Percentiles rank a stretch among this genome's conserved stretches.
Conservation (phyloP, 306 rosid genomes). For the Ceratonia siliqua region DNA sequence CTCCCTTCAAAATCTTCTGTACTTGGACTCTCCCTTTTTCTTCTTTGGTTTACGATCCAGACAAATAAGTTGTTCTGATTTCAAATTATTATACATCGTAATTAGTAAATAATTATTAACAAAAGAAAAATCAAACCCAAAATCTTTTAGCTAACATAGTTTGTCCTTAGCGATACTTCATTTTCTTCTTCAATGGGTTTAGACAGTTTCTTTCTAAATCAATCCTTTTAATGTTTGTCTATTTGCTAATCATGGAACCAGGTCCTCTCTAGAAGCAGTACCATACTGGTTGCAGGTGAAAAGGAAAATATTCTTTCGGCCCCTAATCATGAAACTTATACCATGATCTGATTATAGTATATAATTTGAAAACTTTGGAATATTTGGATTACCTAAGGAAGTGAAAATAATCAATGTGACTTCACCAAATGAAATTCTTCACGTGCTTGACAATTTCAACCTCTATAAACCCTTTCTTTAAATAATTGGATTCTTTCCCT, state of each 20-base stretch:
- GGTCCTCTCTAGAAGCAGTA: conserved; percentile 18
- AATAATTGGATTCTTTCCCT: no score
- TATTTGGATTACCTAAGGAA: conserved; percentile 11
- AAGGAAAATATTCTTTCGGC: neutral
- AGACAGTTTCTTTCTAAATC: neutral
- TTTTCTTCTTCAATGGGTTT: neutral
- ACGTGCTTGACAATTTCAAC: conserved; percentile 29
- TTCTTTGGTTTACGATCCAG: no score
- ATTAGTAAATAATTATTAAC: no score
- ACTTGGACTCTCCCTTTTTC: neutral
- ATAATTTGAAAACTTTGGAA: conserved; percentile 4
- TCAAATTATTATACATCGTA: no score
- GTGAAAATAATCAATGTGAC: conserved; percentile 9
- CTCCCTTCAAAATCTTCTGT: neutral
- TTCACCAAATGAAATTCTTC: conserved; percentile 15
- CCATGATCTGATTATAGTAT: neutral
- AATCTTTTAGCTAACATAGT: no score
- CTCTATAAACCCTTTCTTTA: neutral
- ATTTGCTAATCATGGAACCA: conserved; percentile 23
- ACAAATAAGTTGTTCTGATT: no score
- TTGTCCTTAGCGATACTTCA: no score
- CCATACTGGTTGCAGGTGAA: neutral
- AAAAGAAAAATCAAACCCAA: no score
- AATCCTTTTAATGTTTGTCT: neutral
- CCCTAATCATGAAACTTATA: neutral